These are phyloP conservation scores for Aspergillus spinulosporus DNA, from an alignment of 2,329 filamentous ascomycete species.

Conservation along the genomic window DNA sequence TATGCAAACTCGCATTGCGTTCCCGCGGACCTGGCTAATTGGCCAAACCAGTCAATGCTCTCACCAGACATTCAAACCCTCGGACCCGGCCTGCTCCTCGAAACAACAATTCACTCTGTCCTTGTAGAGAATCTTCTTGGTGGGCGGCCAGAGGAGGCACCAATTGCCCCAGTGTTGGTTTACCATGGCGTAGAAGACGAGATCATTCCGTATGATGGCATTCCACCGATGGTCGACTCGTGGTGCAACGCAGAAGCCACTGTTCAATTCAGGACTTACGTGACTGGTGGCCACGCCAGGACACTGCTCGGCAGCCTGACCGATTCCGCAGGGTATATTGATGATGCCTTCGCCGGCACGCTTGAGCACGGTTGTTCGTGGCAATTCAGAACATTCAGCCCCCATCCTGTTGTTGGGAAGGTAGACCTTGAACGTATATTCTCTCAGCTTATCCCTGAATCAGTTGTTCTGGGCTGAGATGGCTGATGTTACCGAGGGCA, in stretches of 20 bases:
- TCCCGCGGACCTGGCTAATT: conserved; percentile 20
- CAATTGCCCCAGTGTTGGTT: conserved; percentile 28
- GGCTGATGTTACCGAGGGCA: no score
- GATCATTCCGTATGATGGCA: conserved; percentile 19
- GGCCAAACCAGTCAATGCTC: conserved; percentile 25
- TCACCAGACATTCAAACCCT: conserved; percentile 26
- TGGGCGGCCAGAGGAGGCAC: conserved; percentile 23
- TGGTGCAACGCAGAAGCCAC: conserved; percentile 20
- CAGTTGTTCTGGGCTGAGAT: no score
- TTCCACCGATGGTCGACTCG: not conserved
- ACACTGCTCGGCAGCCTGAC: conserved; percentile 24
- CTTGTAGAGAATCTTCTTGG: conserved; percentile 20
- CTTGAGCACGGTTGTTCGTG: not conserved
- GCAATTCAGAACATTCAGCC: not conserved
- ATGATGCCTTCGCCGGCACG: conserved; percentile 27
- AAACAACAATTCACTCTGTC: not conserved
- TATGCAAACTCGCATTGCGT: conserved; percentile 22
- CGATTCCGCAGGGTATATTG: conserved; percentile 24
- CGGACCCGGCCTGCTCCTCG: conserved; percentile 6
- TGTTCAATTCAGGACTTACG: conserved; percentile 30
- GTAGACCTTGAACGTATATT: no score
- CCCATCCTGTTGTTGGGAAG: no score
- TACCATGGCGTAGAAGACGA: conserved; percentile 31
- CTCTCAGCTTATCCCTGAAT: no score
- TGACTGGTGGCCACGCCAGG: conserved; percentile 27